Base-by-base conservation (phyloP, 495 filamentous ascomycete genomes). In the Penicillium egyptiacum region DNA sequence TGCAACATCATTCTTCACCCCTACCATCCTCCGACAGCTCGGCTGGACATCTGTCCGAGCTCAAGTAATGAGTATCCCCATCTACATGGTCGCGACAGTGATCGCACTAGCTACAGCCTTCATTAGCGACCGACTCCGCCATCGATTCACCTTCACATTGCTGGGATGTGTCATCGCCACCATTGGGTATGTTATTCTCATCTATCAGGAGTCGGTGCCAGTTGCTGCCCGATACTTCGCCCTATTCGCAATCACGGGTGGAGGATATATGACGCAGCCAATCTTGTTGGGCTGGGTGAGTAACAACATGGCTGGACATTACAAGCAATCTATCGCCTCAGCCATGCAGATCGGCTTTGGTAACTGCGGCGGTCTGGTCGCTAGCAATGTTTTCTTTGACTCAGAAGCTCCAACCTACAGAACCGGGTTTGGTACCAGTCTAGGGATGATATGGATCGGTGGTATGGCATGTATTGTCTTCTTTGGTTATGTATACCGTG, bases 241-340 rank as follows among this genome's bases (percentile, higher is more conserved):
- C 4, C 53, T 83, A 19, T 84, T 77, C 60, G 66, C 79, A 23
- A 64, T 80, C 49, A 75, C 73, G 1, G 57, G 70, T 0, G 81
- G 81, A 5, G 75, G 77, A 12, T 83, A 73, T 56, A 69, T 79
- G 19, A 67, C 70, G 17, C 66, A 75, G 45, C 78, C 81, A 0
- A 74, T 79, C 8, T 65, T 71, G 6, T 63, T 84, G 51, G 75
- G 73, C 3, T 86, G 83, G 83, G 68, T 85, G 14, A 72, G 70
- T 55, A 80, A 79, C 53, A 82, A 83, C 53, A 66, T 86, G 59
- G 73, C 74, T 1, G 82, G 82, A 4, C 80, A 85, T 53, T 85
- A 81, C 60, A 86, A 86, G 69, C 79, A 80, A 23, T 73, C 75
- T 9, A 72, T 86, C 50, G 73, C 72, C 2, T 66, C 76, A 2